A percentile compares a stretch with the other conserved stretches of the same genome.
Evolutionary conservation across 805 yeast genomes (phyloP).

Genomic region (Monosporozyma servazzii): DNA sequence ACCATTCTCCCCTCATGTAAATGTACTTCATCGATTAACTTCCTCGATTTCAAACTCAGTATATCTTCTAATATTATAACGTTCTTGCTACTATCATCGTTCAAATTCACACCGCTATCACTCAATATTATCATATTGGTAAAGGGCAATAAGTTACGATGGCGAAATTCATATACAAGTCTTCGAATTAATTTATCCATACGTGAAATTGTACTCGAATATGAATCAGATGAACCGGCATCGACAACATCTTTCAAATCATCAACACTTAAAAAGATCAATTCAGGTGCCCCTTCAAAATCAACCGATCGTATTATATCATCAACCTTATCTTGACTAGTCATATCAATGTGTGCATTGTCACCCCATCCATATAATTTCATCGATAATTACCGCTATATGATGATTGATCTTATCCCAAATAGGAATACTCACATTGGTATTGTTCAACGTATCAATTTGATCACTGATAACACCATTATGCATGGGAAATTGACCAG

Average conservation of each 20-base stretch:
- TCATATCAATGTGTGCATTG: neutral
- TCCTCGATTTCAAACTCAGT: neutral
- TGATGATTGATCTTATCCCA: constrained; percentile 2
- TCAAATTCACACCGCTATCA: constrained; percentile 70
- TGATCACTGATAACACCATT: constrained; percentile 51
- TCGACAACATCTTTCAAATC: too few species aligned
- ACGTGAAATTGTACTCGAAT: too few species aligned
- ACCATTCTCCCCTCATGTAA: constrained; percentile 19
- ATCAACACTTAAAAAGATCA: constrained; percentile 71
- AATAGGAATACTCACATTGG: neutral
- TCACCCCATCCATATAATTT: constrained; percentile 1
- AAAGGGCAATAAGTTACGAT: constrained; percentile 51
- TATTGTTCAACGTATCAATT: neutral
- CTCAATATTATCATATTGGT: constrained; percentile 73
- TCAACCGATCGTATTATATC: constrained; percentile 64
- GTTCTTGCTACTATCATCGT: neutral
- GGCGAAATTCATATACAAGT: constrained; percentile 38
- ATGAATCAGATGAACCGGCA: too few species aligned
- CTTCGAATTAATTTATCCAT: constrained; percentile 59
- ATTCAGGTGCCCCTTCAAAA: constrained; percentile 45
- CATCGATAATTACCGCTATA: neutral
- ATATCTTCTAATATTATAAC: neutral
- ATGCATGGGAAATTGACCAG: constrained; percentile 73
- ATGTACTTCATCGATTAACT: constrained; percentile 26
- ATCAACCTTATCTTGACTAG: constrained; percentile 39